Conservation (phyloP, 805 yeast genomes). For the Candida maris region DNA sequence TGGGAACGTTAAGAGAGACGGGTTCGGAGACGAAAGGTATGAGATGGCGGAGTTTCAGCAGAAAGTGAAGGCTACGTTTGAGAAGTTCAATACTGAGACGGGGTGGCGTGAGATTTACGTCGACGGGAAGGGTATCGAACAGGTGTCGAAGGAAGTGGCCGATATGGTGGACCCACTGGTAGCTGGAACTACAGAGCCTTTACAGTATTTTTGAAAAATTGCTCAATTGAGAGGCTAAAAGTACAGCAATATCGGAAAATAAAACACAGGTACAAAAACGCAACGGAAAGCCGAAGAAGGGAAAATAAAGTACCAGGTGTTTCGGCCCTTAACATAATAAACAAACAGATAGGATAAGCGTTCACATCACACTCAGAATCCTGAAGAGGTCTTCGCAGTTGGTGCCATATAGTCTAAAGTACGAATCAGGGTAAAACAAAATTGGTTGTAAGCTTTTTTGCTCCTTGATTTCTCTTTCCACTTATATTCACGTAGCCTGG, state of each 20-base stretch:
- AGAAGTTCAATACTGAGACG: slow-evolving; percentile 29
- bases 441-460: too few relatives aligned
- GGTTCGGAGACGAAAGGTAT: slow-evolving; percentile 94
- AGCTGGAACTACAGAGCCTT: slow-evolving; percentile 14
- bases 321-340: not conserved
- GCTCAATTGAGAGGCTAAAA: not conserved
- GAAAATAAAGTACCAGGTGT: not conserved
- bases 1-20: slow-evolving; percentile 53
- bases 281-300: slow-evolving; percentile 1
- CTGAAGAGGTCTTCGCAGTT: not conserved
- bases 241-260: slow-evolving; percentile 1
- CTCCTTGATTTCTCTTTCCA: not conserved
- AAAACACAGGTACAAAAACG: slow-evolving; percentile 3
- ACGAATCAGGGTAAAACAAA: not conserved
- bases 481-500: not conserved
- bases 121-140: slow-evolving; percentile 51
- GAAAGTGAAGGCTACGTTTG: slow-evolving; percentile 63
- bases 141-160: slow-evolving; percentile 52
- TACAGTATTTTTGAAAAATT: slow-evolving; percentile 11
- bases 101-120: slow-evolving; percentile 55
- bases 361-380: not conserved
- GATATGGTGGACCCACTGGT: slow-evolving; percentile 14
- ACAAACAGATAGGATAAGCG: not conserved
- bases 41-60: slow-evolving; percentile 72
- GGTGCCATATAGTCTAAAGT: not conserved